Conservation (phyloP, 2,329 filamentous ascomycete genomes). For the Chaetomiaceae sp. region DNA sequence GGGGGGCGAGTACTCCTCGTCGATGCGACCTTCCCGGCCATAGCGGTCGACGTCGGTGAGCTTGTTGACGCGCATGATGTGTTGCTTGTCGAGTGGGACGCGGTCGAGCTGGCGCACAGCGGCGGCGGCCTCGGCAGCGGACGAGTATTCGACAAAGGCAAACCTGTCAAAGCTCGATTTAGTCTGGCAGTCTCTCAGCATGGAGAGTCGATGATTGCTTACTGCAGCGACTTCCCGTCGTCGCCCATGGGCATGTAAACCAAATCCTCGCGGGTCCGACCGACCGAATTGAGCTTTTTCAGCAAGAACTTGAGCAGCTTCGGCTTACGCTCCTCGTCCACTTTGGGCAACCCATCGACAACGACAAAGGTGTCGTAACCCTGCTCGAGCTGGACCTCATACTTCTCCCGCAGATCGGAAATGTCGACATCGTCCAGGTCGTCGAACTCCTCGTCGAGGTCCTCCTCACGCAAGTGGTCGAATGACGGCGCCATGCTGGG, state of each 20-base stretch:
- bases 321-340: conserved; percentile 82
- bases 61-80: conserved; percentile 95
- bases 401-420: conserved; percentile 88
- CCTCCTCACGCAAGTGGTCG: conserved; percentile 84
- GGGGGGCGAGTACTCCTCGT: conserved; percentile 82
- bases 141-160: conserved; percentile 94
- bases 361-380: conserved; percentile 96
- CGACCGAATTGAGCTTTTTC: conserved; percentile 83
- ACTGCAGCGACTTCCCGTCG: conserved; percentile 80
- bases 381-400: conserved; percentile 91
- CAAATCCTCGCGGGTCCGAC: conserved; percentile 76
- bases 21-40: conserved; percentile 85
- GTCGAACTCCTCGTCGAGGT: conserved; percentile 77
- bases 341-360: conserved; percentile 84
- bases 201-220: too few relatives aligned
- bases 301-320: conserved; percentile 95
- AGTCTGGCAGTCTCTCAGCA: neutral
- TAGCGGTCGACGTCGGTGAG: conserved; percentile 96
- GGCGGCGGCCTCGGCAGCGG: conserved; percentile 79
- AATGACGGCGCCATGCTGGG: conserved; percentile 88
- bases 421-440: conserved; percentile 94
- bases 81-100: conserved; percentile 89
- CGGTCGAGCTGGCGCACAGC: conserved; percentile 85
- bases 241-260: conserved; percentile 93
- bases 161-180: conserved; percentile 51